phyloP scores from a whole-genome alignment of 306 rosid species.

The Prunus davidiana region DNA sequence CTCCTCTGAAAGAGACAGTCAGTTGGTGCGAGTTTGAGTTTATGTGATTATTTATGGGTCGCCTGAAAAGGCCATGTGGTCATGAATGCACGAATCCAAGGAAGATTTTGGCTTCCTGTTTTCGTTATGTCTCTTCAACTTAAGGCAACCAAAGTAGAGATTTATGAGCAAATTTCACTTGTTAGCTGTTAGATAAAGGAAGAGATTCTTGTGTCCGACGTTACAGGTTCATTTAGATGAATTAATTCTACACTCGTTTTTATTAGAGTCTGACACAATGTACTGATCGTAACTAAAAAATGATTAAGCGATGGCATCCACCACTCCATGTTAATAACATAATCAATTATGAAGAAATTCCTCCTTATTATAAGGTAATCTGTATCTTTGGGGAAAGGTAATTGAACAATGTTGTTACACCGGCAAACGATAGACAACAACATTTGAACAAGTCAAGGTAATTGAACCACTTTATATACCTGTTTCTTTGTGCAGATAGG shows the following conservation, averaged over 20 bases:
- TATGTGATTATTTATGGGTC: not conserved
- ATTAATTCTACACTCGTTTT: too few relatives aligned
- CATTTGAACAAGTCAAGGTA: not conserved
- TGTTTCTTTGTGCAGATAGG: not conserved
- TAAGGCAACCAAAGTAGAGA: not conserved
- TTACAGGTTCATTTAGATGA: too few relatives aligned
- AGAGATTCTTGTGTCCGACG: not conserved
- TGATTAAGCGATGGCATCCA: too few relatives aligned
- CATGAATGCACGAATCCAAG: not conserved
- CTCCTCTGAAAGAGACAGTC: conserved; percentile 4
- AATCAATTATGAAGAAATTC: not conserved
- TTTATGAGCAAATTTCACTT: not conserved
- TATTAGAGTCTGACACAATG: too few relatives aligned
- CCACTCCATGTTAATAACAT: too few relatives aligned
- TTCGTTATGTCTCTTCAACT: not conserved
- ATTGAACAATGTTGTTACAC: not conserved
- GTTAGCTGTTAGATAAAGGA: too few relatives aligned
- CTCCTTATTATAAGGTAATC: not conserved
- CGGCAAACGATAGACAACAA: not conserved
- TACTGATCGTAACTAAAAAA: too few relatives aligned
- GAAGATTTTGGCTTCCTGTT: not conserved
- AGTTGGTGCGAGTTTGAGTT: not conserved
- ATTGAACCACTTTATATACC: not conserved
- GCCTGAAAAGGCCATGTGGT: not conserved
- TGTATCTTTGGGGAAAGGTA: not conserved